A percentile compares a stretch with the other conserved stretches of the same genome.
Evolutionary conservation across 768 basidiomycete species (phyloP).

Genomic region (Mrakia blollopis): DNA sequence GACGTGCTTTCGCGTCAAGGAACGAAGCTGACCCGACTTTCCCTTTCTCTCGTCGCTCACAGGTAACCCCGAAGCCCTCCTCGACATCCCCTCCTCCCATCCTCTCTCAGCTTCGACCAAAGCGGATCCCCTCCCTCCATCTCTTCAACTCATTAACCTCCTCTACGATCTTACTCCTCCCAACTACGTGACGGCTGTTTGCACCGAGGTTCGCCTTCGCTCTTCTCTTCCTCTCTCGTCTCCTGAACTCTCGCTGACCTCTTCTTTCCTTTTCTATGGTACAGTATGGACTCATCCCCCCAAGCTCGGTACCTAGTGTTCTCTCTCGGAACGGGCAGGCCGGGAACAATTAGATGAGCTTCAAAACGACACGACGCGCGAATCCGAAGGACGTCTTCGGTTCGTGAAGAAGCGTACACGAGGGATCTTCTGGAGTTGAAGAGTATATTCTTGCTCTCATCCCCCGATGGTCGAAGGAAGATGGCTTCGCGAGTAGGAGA

Average conservation of each 20-base stretch:
- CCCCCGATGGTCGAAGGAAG: not conserved
- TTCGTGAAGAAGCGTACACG: too few species aligned
- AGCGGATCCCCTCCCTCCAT: conserved; percentile 56
- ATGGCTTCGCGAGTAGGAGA: not conserved
- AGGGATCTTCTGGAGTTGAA: too few species aligned
- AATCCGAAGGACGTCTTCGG: too few species aligned
- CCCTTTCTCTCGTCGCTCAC: conserved; percentile 26
- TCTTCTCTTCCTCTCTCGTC: not conserved
- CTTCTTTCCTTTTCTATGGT: not conserved
- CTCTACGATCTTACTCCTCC: conserved; percentile 93
- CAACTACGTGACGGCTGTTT: conserved; percentile 85
- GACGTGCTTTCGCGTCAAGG: conserved; percentile 30
- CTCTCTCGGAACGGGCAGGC: conserved; percentile 14
- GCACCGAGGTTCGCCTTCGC: conserved; percentile 59
- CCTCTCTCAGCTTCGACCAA: conserved; percentile 14
- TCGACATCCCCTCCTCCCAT: conserved; percentile 20
- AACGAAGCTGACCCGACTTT: conserved; percentile 29
- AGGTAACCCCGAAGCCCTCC: conserved; percentile 17
- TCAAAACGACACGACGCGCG: not conserved
- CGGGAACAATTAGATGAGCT: not conserved
- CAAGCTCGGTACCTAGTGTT: conserved; percentile 19
- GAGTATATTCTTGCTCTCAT: too few species aligned
- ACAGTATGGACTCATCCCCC: conserved; percentile 26
- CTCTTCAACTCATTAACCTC: conserved; percentile 58
- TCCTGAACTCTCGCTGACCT: not conserved